Evolutionary conservation across 2,329 filamentous ascomycete species (phyloP), one percentile per base, ranked within the genome.

Genomic region (Neophaeococcomyces aloes): DNA sequence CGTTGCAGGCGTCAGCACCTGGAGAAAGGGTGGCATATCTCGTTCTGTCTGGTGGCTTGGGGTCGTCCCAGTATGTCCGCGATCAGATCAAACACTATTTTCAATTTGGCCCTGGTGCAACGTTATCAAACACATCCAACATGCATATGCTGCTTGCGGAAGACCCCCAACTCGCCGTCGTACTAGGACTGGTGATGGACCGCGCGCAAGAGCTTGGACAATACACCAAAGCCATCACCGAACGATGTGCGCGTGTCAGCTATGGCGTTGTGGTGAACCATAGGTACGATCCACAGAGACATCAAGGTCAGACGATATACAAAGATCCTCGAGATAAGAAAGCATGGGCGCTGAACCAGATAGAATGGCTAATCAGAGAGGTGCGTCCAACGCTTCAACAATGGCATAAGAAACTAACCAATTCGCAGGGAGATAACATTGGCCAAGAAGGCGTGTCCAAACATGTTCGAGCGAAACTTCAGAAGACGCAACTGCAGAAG

Each of bases 221-320:
- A 6, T 54, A 53, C 13, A 50, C 55, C 1, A 42, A 54, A 2
- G 55, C 57, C 11, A 60, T 63, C 40, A 57, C 53, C 10, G 53
- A 56, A 10, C 48, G 61, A 32, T 60, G 61, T 44, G 58, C 57
- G 7, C 59, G 57, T 2, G 53, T 59, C 2, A 63, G 59, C 38
- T 65, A 64, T 45, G 61, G 61, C 0, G 60, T 64, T 14, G 49
- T 62, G 7, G 60, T 59, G 15, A 56, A 58, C 37, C 51, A 59
- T 21, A 34, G 52, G 8, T 64, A 62, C 38, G 49, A 62, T 32
- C 53, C 55, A 2, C 47, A 46, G 6, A 53, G 49, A 14, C 61
- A 64, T 35, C 13, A 55, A 0, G 57, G 57, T 6, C 46, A 61
- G 36, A 50, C 44, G 0, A 50, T 61, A 2, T 47, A 53, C 3